Base-by-base conservation (phyloP, 2,329 filamentous ascomycete species). In the Penicillium glabrum region DNA sequence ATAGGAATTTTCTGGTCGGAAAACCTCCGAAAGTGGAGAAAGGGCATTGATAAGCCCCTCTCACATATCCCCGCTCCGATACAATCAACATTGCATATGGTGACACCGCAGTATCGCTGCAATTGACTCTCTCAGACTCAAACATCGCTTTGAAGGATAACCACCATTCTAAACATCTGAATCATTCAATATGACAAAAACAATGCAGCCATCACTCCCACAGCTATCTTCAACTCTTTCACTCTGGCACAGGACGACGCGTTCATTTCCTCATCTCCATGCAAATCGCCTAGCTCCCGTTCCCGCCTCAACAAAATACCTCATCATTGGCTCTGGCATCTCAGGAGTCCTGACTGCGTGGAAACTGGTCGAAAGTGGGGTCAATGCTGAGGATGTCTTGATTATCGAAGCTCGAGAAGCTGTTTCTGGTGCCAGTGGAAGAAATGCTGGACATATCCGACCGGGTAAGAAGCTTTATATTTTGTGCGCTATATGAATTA, bases 371-470 rank as follows among this genome's bases (percentile, higher is more conserved):
- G 65, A 75, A 49, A 63, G 62, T 21, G 75, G 75, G 26, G 63
- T 77, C 1, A 44, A 62, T 8, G 67, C 65, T 10, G 56, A 61
- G 14, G 74, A 74, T 21, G 67, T 80, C 51, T 37, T 77, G 31
- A 74, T 79, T 14, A 64, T 80, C 16, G 78, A 80, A 60, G 77
- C 78, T 1, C 66, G 77, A 57, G 77, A 79, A 62, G 76, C 77
- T 13, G 75, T 75, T 1, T 75, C 73, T 13, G 77, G 77, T n/a
- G 77, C 77, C 1, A 77, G 72, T 49, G 75, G 74, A 11, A 68
- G 77, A 31, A 80, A 80, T 59, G 77, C 77, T n/a, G 77, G 77
- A 6, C 77, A 80, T 51, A 71, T 78, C 16, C 67, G 77, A 26
- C 76, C 76, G 56, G 53, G 57, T 59, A 24, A 27, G 39, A 8